These are phyloP conservation scores for Phytopythium helicoides DNA, from an alignment of 352 stramenopile genomes.

Conservation along the genomic window DNA sequence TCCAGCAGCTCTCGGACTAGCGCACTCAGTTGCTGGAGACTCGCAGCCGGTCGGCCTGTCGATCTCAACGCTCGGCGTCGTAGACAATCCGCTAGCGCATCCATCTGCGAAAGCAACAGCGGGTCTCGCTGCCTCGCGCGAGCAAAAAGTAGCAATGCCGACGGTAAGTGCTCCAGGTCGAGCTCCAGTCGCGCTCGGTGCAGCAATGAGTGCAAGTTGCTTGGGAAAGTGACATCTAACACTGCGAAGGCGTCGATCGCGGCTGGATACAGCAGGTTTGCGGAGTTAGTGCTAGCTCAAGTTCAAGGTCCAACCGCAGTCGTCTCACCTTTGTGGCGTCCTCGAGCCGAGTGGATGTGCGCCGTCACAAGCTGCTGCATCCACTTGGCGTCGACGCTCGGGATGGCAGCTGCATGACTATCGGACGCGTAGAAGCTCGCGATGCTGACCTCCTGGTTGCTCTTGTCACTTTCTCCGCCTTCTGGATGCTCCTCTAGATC, in stretches of 20 bases:
- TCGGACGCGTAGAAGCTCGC: constrained; percentile 37
- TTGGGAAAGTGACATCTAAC: constrained; percentile 49
- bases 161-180: constrained; percentile 56
- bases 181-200: constrained; percentile 57
- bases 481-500: background rate
- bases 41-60: constrained; percentile 3
- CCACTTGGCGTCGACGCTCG: constrained; percentile 40
- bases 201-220: constrained; percentile 63
- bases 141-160: constrained; percentile 51
- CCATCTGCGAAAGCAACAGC: constrained; percentile 59
- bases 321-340: constrained; percentile 41
- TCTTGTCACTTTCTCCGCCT: constrained; percentile 10
- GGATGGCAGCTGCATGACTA: background rate
- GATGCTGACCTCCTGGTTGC: constrained; percentile 30
- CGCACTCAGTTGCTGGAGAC: constrained; percentile 49
- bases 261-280: background rate
- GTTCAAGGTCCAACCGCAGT: too few species aligned
- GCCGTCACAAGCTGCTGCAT: constrained; percentile 54
- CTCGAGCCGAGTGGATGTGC: constrained; percentile 44
- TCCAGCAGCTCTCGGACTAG: constrained; percentile 72
- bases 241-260: constrained; percentile 23
- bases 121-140: constrained; percentile 64
- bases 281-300: too few species aligned
- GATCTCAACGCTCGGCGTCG: constrained; percentile 29
- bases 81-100: constrained; percentile 62